Percentiles rank a stretch among this genome's conserved stretches.
These are phyloP conservation scores for Ogataea polymorpha DNA, from an alignment of 805 yeast species.

Conservation along the genomic window DNA sequence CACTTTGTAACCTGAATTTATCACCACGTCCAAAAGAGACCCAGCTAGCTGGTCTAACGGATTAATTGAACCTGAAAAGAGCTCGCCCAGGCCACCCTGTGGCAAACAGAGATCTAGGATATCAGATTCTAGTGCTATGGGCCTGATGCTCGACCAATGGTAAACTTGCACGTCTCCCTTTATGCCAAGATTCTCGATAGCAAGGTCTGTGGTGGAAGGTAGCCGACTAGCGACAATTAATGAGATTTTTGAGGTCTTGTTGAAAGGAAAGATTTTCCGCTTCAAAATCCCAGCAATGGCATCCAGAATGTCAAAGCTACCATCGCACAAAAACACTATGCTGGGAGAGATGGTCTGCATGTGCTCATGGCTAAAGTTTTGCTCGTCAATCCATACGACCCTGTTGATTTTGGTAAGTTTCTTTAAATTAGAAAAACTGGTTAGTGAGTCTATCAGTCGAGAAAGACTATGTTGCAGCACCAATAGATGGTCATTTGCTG, in stretches of 20 bases:
- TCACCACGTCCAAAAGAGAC: conserved; percentile 45
- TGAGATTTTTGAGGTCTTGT: conserved; percentile 16
- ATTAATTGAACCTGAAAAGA: conserved; percentile 44
- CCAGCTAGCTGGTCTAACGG: conserved; percentile 48
- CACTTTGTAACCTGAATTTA: conserved; percentile 37
- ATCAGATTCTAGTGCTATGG: conserved; percentile 35
- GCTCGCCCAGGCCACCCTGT: conserved; percentile 36
- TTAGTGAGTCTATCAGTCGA: conserved; percentile 25
- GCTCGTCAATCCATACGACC: conserved; percentile 31
- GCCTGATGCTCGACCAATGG: conserved; percentile 22
- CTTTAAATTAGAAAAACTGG: conserved; percentile 27
- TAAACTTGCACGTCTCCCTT: conserved; percentile 26
- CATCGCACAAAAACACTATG: conserved; percentile 25
- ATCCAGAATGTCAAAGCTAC: conserved; percentile 11
- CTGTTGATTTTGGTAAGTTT: conserved; percentile 23
- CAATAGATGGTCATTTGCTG: conserved; percentile 16
- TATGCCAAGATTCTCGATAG: conserved; percentile 25
- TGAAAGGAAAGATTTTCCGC: conserved; percentile 18
- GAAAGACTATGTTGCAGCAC: conserved; percentile 26
- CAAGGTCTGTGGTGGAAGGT: conserved; percentile 15
- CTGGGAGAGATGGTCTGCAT: conserved; percentile 18
- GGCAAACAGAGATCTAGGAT: conserved; percentile 41
- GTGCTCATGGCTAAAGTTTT: conserved; percentile 17
- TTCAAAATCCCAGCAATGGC: conserved; percentile 13
- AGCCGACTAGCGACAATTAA: conserved; percentile 13